phyloP scores from a whole-genome alignment of 1,284 basidiomycete species.

The Sporisorium reilianum region DNA sequence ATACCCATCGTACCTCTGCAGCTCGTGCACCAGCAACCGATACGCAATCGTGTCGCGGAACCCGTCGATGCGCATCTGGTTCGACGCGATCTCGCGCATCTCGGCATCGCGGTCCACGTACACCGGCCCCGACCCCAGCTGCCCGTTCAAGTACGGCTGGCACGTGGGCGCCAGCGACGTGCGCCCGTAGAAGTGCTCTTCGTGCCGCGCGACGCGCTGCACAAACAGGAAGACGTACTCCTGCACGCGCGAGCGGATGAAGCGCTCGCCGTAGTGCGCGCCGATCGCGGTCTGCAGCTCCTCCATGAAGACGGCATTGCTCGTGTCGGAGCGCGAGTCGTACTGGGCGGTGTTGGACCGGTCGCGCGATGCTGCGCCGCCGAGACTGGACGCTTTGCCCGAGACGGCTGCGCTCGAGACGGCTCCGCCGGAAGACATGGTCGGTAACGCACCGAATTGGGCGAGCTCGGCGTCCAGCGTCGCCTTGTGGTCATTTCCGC shows the following conservation, averaged over 20 bases:
- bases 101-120: constrained; percentile 77
- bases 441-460: constrained; percentile 41
- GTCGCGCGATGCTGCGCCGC: constrained; percentile 27
- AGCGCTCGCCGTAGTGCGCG: constrained; percentile 81
- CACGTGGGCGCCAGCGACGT: constrained; percentile 77
- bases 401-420: constrained; percentile 14
- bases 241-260: constrained; percentile 81
- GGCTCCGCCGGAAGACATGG: constrained; percentile 4
- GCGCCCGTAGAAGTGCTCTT: constrained; percentile 78
- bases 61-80: constrained; percentile 81
- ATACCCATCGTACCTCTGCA: constrained; percentile 31
- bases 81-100: constrained; percentile 76
- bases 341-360: constrained; percentile 26
- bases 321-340: constrained; percentile 70
- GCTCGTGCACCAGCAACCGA: constrained; percentile 69
- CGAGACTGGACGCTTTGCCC: constrained; percentile 24
- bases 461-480: constrained; percentile 25
- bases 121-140: constrained; percentile 78
- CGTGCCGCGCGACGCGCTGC: constrained; percentile 80
- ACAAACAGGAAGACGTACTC: constrained; percentile 83
- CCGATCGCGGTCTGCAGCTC: constrained; percentile 82
- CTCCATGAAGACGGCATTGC: constrained; percentile 88
- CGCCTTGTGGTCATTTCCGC: constrained; percentile 11
- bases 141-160: constrained; percentile 70
- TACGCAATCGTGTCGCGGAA: constrained; percentile 81